Base-by-base conservation (phyloP, 106 monocot species). In the Phalaenopsis equestris region DNA sequence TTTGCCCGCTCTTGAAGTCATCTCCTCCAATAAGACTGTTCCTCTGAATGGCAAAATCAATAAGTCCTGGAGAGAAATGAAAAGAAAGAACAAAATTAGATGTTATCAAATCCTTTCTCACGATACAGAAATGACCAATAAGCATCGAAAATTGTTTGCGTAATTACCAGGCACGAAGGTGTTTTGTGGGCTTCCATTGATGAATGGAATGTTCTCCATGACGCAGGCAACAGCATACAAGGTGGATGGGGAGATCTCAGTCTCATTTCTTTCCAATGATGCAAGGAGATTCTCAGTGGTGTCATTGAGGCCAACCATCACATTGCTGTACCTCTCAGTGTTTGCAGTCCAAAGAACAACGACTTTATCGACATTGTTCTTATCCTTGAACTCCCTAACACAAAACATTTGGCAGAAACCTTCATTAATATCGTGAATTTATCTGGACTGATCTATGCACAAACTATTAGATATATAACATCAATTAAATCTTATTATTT, bases 1-100 rank as follows among this genome's bases (percentile, higher is more conserved):
- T 99, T 83, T 99, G 98, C 61, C 98, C 98, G 75, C 94, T 99
- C 85, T 99, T 99, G 88, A 99, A 99, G 47, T 99, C 98, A 80
- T 98, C 97, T 75, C 97, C 97, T 65, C 97, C 97, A 72, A 98
- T 94, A 11, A 99, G 79, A 78, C 84, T 83, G 86, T 94, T 99
- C 64, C 80, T 88, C 87, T 85, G 80, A 70, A 94, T 99, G 61
- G 98, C 98, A 79, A 99, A 72, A 78, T 99, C 98, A 73, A 99
- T 94, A 82, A 99, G 77, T 48, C 98, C 94, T 94, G 76, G 23
- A 79, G 8, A 78, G 24, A 52, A 41, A 39, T 36, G 36, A 0
- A 43, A 77, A 56, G 0, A 52, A 52, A 52, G 52, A 52, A 52
- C 52, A 12, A 12, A 52, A 12, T 0, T 45, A 45, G 10, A 2